phyloP scores from a whole-genome alignment of 108 stramenopile genomes.

The Heterococcus sp. region DNA sequence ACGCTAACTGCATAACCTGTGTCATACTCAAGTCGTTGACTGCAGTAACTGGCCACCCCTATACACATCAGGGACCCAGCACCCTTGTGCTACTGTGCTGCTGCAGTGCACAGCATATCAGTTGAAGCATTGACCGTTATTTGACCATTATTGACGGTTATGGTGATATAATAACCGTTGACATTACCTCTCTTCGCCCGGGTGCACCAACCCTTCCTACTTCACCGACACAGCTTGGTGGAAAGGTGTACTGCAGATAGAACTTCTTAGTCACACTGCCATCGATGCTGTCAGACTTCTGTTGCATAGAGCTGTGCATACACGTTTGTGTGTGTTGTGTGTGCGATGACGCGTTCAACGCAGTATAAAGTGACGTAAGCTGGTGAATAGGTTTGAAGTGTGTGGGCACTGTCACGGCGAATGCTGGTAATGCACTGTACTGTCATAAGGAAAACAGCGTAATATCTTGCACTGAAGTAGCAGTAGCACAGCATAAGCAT shows the following conservation, averaged over 20 bases:
- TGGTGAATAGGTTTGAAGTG: not conserved
- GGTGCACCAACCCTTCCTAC: slow-evolving; percentile 81
- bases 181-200: slow-evolving; percentile 68
- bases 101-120: too few relatives aligned
- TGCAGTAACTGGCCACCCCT: too few relatives aligned
- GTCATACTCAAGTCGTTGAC: too few relatives aligned
- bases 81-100: too few relatives aligned
- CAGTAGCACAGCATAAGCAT: too few relatives aligned
- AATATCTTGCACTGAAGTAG: not conserved
- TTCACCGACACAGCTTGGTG: slow-evolving; percentile 87
- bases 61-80: too few relatives aligned
- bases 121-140: not conserved
- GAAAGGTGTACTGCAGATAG: slow-evolving; percentile 90
- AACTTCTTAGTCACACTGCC: slow-evolving; percentile 76
- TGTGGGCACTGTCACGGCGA: too few relatives aligned
- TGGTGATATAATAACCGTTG: not conserved
- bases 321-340: too few relatives aligned
- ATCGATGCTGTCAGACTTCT: slow-evolving; percentile 80
- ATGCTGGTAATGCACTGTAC: not conserved
- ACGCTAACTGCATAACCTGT: too few relatives aligned
- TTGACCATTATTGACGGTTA: not conserved
- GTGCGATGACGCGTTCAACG: not conserved
- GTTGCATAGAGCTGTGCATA: slow-evolving; percentile 66
- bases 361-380: not conserved
- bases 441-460: not conserved